Evolutionary conservation across 148 eudicot genomes (phyloP), one percentile per base, ranked within the genome.

Genomic region (Rhododendron mucronatum): DNA sequence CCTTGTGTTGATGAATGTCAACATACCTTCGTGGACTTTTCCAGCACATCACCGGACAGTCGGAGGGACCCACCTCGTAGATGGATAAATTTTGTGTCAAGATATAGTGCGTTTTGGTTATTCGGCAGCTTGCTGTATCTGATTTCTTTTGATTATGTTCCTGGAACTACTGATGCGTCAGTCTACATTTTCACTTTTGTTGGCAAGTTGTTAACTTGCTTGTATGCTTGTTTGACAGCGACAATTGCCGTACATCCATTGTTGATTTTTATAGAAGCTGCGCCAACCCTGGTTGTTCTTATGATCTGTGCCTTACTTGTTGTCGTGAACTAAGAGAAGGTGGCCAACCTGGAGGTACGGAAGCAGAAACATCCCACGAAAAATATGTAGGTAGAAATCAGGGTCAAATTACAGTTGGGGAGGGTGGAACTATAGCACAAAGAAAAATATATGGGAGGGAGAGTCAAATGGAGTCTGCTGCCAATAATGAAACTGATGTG

Each of bases 181-280:
- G 4, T 20, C 81, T 45, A 44, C 30, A 78, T 7, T 30, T 78
- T 44, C 81, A 45, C 23, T 78, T 23, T 44, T 21, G 81, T 78
- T 78, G 51, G 28, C 30, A 23, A 78, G 48, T 78, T 4, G 80
- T 41, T 78, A 45, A 78, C 81, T 78, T 78, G 26, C 30, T 18
- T 12, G 48, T 44, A 9, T 78, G 55, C 53, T 44, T 78, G 23
- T 78, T 80, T 50, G 83, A 80, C 65, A 80, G 83, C n/a, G 83
- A 80, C 63, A 80, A 80, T 51, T 80, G 83, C 83, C 33, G 41
- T 80, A 80, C 83, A 80, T 80, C 83, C 63, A 51, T 80, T 30
- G 83, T 80, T 51, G 83, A 80, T 80, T 80, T 80, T 33, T 80
- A 80, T 37, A n/a, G 83, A 80, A 80, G 83, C 83, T 80, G 83